phyloP scores from a whole-genome alignment of 192 early-diverging fungal genomes.

The Coemansia reversa region DNA sequence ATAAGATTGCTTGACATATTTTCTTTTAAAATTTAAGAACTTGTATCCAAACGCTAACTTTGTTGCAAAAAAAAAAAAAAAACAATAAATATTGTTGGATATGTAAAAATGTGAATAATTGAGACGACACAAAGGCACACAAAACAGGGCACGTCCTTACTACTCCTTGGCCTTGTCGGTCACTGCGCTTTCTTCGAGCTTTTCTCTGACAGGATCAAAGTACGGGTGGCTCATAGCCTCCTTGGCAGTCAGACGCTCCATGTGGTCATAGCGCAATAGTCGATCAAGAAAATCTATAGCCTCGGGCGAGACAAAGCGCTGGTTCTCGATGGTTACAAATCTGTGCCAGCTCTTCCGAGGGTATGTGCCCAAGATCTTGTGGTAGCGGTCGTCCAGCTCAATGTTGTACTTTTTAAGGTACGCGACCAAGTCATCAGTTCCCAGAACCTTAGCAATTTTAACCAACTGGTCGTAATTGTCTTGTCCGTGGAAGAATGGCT shows the following conservation, averaged over 20 bases:
- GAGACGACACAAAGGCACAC: neutral
- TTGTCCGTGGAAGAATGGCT: constrained; percentile 99
- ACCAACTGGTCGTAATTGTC: constrained; percentile 99
- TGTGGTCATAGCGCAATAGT: constrained; percentile 90
- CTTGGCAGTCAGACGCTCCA: constrained; percentile 80
- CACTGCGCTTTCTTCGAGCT: constrained; percentile 18
- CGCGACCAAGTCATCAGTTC: constrained; percentile 90
- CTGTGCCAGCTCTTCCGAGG: constrained; percentile 83
- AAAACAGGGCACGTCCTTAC: neutral
- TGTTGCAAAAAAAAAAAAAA: neutral
- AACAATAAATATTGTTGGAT: neutral
- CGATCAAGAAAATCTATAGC: constrained; percentile 89
- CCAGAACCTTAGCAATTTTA: constrained; percentile 96
- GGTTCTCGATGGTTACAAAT: constrained; percentile 84
- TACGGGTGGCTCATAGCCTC: constrained; percentile 93
- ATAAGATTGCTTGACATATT: too few species aligned
- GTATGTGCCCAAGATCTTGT: constrained; percentile 90
- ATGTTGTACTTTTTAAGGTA: constrained; percentile 97
- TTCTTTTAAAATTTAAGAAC: too few species aligned
- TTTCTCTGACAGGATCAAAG: constrained; percentile 59
- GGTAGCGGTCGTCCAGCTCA: constrained; percentile 84
- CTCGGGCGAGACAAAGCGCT: constrained; percentile 75
- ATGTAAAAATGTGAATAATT: neutral
- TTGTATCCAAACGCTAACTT: too few species aligned
- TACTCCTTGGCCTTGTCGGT: constrained; percentile 19